A percentile compares a stretch with the other conserved stretches of the same genome.
These are phyloP conservation scores for Phaeosphaeriaceae sp. DNA, from an alignment of 2,329 filamentous ascomycete genomes.

Conservation along the genomic window DNA sequence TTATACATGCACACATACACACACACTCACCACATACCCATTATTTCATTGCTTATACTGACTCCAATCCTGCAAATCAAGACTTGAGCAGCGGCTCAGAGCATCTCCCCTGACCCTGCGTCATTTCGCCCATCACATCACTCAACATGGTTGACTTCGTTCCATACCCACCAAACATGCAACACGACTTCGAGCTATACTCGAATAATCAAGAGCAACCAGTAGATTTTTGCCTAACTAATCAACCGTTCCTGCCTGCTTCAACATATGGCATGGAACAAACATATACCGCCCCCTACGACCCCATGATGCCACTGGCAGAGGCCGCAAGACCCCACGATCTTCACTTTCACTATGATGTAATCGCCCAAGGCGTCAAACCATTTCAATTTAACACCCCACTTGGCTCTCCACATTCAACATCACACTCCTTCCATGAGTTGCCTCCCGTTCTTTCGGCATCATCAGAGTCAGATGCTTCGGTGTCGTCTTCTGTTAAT, in stretches of 20 bases:
- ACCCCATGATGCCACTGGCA: conserved; percentile 43
- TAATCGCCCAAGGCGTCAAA: conserved; percentile 47
- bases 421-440: conserved; percentile 54
- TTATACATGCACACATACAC: no score
- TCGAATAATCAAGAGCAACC: conserved; percentile 41
- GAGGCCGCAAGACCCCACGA: conserved; percentile 42
- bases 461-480: conserved; percentile 59
- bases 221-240: conserved; percentile 38
- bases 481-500: conserved; percentile 57
- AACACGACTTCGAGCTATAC: conserved; percentile 49
- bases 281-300: conserved; percentile 47
- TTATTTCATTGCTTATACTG: conserved; percentile 36
- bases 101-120: conserved; percentile 13
- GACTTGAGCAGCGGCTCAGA: conserved; percentile 21
- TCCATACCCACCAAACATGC: conserved; percentile 39
- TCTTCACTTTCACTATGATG: conserved; percentile 45
- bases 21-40: conserved; percentile 16
- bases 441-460: conserved; percentile 55
- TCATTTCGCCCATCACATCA: conserved; percentile 9
- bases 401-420: conserved; percentile 53
- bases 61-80: conserved; percentile 27
- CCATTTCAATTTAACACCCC: conserved; percentile 46
- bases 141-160: conserved; percentile 46
- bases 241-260: conserved; percentile 37
- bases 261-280: conserved; percentile 40